A percentile compares a stretch with the other conserved stretches of the same genome.
Evolutionary conservation across 2,329 filamentous ascomycete genomes (phyloP).

Genomic region (Beauveria scarabaeidicola): DNA sequence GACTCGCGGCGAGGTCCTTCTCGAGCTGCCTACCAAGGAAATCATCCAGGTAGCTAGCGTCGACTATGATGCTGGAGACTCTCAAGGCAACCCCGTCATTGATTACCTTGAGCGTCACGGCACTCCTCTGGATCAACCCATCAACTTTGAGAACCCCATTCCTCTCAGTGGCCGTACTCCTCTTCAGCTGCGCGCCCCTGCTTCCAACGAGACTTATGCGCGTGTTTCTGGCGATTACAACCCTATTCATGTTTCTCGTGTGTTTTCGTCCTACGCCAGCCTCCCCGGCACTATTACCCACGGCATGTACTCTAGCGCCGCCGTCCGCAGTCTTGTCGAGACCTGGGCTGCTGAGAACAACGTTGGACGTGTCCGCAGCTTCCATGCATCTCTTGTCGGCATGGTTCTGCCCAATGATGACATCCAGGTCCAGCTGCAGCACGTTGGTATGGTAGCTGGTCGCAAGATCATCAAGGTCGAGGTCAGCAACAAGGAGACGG

Average conservation of each 20-base stretch:
- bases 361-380: slow-evolving; percentile 91
- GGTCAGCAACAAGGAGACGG: slow-evolving; percentile 87
- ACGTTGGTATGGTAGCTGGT: slow-evolving; percentile 94
- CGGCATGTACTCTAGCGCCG: slow-evolving; percentile 98
- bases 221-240: slow-evolving; percentile 98
- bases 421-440: slow-evolving; percentile 88
- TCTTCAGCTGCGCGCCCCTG: slow-evolving; percentile 78
- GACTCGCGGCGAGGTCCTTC: slow-evolving; percentile 82
- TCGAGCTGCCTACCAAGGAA: slow-evolving; percentile 95
- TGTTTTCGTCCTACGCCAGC: slow-evolving; percentile 93
- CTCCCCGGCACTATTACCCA: slow-evolving; percentile 96
- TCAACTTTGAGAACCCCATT: slow-evolving; percentile 96
- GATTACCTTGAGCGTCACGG: slow-evolving; percentile 93
- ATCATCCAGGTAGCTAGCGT: slow-evolving; percentile 95
- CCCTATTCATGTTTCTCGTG: slow-evolving; percentile 94
- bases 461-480: slow-evolving; percentile 99
- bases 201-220: slow-evolving; percentile 96
- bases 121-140: slow-evolving; percentile 85
- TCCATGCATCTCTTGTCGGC: slow-evolving; percentile 92
- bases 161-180: slow-evolving; percentile 88
- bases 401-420: slow-evolving; percentile 98
- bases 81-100: slow-evolving; percentile 91
- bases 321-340: slow-evolving; percentile 90
- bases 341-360: slow-evolving; percentile 99
- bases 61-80: slow-evolving; percentile 84